Percentiles rank a stretch among this genome's conserved stretches.
phyloP scores from a whole-genome alignment of 306 rosid genomes.

The Mimosa pudica region DNA sequence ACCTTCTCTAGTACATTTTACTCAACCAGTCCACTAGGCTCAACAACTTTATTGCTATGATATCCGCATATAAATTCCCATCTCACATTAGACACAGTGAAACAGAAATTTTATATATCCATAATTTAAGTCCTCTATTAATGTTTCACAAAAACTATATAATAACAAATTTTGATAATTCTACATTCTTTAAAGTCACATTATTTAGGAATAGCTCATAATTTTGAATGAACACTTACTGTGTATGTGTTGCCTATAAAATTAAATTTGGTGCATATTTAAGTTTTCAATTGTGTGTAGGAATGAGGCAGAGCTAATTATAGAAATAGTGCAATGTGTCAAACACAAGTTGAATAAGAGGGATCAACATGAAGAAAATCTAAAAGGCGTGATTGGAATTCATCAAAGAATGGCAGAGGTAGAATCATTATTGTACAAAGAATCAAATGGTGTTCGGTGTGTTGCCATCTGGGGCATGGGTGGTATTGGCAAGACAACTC shows the following conservation, averaged over 20 bases:
- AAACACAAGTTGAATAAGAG: neutral
- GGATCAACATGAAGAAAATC: neutral
- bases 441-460: neutral
- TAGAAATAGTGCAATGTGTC: neutral
- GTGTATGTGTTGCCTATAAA: too few species aligned
- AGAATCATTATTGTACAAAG: conserved; percentile 15
- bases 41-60: neutral
- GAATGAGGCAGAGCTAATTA: neutral
- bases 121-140: neutral
- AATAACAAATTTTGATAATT: too few species aligned
- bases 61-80: neutral
- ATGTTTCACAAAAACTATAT: neutral
- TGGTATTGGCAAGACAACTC: conserved; percentile 13
- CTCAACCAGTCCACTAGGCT: too few species aligned
- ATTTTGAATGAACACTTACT: neutral
- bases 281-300: neutral
- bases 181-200: neutral
- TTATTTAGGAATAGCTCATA: neutral
- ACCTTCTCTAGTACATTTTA: too few species aligned
- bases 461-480: conserved; percentile 39
- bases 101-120: neutral
- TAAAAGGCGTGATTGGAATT: conserved; percentile 26
- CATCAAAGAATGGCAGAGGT: conserved; percentile 9
- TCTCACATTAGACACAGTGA: neutral
- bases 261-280: neutral